Evolutionary conservation across 352 stramenopile genomes (phyloP).

Genomic region (Phytophthora cactorum): DNA sequence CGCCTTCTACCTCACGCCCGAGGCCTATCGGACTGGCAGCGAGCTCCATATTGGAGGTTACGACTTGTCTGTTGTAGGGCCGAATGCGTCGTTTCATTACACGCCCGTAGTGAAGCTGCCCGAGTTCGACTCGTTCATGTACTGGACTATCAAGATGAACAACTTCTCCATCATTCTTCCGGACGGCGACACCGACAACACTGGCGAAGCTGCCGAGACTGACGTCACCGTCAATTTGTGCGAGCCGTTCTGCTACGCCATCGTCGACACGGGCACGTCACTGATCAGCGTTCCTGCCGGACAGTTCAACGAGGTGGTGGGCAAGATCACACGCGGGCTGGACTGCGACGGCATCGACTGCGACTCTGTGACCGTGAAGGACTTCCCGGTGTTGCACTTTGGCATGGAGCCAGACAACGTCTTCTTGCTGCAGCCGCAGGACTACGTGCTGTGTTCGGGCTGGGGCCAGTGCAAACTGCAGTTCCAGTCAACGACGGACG

Average conservation of each 20-base stretch:
- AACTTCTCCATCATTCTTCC: conserved; percentile 43
- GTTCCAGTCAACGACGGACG: conserved; percentile 74
- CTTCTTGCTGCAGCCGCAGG: conserved; percentile 78
- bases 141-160: conserved; percentile 88
- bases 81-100: conserved; percentile 89
- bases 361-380: conserved; percentile 45
- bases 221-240: conserved; percentile 61
- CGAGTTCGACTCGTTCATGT: conserved; percentile 83
- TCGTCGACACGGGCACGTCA: conserved; percentile 90
- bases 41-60: conserved; percentile 88
- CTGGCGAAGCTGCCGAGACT: background rate
- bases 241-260: conserved; percentile 82
- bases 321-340: conserved; percentile 63
- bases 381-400: conserved; percentile 79
- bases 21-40: conserved; percentile 69
- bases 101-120: conserved; percentile 85
- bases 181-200: conserved; percentile 2
- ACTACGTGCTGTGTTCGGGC: conserved; percentile 82
- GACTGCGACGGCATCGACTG: conserved; percentile 78
- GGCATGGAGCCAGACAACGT: conserved; percentile 87
- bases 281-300: conserved; percentile 82
- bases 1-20: conserved; percentile 86
- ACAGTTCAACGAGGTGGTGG: conserved; percentile 69
- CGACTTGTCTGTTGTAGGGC: conserved; percentile 81
- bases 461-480: conserved; percentile 82